Evolutionary conservation across 805 yeast species (phyloP).

Genomic region (Ogataea neopini): DNA sequence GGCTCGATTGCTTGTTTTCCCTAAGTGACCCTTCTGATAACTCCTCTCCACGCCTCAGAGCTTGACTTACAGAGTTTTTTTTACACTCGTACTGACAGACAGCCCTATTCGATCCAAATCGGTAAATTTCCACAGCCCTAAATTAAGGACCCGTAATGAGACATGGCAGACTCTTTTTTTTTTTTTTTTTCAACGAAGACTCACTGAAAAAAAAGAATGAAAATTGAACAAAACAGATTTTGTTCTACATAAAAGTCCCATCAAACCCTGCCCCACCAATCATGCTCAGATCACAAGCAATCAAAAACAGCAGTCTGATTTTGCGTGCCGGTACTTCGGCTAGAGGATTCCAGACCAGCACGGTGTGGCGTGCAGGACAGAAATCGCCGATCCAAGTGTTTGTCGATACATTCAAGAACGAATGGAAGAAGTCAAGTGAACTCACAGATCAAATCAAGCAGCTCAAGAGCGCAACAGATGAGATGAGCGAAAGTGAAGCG

Average conservation of each 20-base stretch:
- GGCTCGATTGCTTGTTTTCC: no score
- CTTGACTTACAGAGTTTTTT: neutral
- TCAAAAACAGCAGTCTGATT: slow-evolving; percentile 4
- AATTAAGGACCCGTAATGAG: neutral
- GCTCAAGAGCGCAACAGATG: slow-evolving; percentile 92
- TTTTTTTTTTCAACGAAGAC: neutral
- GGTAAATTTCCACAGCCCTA: slow-evolving; percentile 1
- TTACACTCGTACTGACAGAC: neutral
- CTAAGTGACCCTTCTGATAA: no score
- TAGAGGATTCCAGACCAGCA: slow-evolving; percentile 22
- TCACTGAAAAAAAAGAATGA: neutral
- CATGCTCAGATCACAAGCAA: slow-evolving; percentile 17
- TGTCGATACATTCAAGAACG: slow-evolving; percentile 85
- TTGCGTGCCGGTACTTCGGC: slow-evolving; percentile 7
- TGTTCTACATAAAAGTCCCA: neutral
- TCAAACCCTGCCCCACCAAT: neutral
- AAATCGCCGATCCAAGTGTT: slow-evolving; percentile 90
- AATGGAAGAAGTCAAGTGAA: slow-evolving; percentile 88
- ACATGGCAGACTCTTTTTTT: neutral
- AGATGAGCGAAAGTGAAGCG: slow-evolving; percentile 91
- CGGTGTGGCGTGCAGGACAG: slow-evolving; percentile 29
- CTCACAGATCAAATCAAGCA: slow-evolving; percentile 92
- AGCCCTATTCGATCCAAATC: slow-evolving; percentile 1
- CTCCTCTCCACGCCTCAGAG: neutral
- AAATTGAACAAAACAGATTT: neutral